Conservation (phyloP, 345 rosid species). For the Capsella bursapastoris region DNA sequence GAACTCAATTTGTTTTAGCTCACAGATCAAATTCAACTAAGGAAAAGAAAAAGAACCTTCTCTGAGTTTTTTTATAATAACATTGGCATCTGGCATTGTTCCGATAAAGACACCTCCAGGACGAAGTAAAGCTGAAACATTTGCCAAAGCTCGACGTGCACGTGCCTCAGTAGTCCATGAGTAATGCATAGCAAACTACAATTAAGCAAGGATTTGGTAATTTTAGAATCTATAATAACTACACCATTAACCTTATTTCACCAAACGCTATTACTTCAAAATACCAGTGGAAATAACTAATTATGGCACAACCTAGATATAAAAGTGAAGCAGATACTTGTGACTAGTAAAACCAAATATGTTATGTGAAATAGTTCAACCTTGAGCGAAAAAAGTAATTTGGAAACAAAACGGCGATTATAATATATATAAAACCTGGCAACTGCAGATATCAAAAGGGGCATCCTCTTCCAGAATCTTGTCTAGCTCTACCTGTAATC, state of each 20-base stretch:
- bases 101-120: conserved; percentile 95
- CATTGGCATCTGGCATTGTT: conserved; percentile 99
- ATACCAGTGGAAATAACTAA: background rate
- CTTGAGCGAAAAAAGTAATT: background rate
- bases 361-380: background rate
- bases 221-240: conserved; percentile 29
- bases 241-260: conserved; percentile 19
- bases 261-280: background rate
- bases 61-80: conserved; percentile 82
- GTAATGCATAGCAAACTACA: conserved; percentile 96
- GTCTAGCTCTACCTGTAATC: conserved; percentile 78
- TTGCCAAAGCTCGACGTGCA: conserved; percentile 91
- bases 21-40: background rate
- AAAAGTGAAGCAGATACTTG: background rate
- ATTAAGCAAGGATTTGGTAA: conserved; percentile 6
- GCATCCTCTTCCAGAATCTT: conserved; percentile 89
- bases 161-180: conserved; percentile 97
- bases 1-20: background rate
- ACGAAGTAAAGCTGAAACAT: conserved; percentile 91
- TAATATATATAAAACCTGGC: conserved; percentile 67
- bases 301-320: background rate
- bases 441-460: conserved; percentile 95
- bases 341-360: conserved; percentile 18
- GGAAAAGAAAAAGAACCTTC: conserved; percentile 54
- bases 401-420: background rate